phyloP scores from a whole-genome alignment of 2,329 filamentous ascomycete species.

The Fusarium globosum region DNA sequence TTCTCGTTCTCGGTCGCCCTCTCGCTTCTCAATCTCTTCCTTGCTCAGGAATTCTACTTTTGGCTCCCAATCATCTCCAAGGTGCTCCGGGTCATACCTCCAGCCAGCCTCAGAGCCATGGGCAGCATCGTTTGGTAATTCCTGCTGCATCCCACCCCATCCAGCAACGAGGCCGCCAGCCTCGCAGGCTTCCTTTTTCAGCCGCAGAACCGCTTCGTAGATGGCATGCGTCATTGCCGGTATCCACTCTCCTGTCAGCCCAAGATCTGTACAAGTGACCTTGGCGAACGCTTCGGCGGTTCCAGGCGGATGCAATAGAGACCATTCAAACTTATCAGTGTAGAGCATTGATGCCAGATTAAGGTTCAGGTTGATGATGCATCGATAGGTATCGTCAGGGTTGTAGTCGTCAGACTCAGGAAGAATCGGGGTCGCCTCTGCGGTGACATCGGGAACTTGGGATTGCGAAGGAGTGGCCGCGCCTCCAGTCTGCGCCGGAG shows the following conservation, averaged over 20 bases:
- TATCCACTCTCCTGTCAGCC: conserved; percentile 91
- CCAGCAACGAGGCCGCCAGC: conserved; percentile 86
- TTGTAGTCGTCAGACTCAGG: conserved; percentile 79
- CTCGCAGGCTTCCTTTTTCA: conserved; percentile 97
- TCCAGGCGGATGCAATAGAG: conserved; percentile 88
- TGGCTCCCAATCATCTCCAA: conserved; percentile 86
- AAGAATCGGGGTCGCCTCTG: conserved; percentile 72
- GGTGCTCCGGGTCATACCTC: conserved; percentile 92
- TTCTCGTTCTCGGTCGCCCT: conserved; percentile 92
- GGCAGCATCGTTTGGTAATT: conserved; percentile 90
- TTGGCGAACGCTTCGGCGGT: conserved; percentile 93
- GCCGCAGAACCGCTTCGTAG: conserved; percentile 89
- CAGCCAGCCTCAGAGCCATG: conserved; percentile 87
- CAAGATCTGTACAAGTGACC: conserved; percentile 91
- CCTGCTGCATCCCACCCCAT: conserved; percentile 67
- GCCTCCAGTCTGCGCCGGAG: conserved; percentile 65
- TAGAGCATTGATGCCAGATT: conserved; percentile 93
- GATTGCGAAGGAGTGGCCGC: conserved; percentile 60
- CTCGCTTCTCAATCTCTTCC: conserved; percentile 97
- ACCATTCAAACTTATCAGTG: conserved; percentile 99
- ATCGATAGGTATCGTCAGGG: conserved; percentile 94
- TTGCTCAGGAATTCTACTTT: conserved; percentile 86
- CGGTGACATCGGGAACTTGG: conserved; percentile 69
- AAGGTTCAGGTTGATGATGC: conserved; percentile 89
- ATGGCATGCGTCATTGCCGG: conserved; percentile 95